Conservation (phyloP, 305 asterid genomes). For the Stenogyne calaminthoides region DNA sequence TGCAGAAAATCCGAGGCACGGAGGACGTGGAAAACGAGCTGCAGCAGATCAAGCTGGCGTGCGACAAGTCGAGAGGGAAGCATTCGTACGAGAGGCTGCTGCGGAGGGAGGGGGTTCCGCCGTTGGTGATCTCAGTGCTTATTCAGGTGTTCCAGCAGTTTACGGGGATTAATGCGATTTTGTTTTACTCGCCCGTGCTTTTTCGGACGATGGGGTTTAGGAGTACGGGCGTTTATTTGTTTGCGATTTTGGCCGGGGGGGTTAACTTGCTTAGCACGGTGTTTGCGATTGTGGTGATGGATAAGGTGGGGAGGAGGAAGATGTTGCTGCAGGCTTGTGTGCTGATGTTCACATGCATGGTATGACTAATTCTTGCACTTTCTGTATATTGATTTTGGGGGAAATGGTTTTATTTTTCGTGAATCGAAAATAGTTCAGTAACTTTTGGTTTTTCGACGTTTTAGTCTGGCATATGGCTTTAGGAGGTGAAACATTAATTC, state of each 20-base stretch:
- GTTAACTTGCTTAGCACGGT: conserved; percentile 42
- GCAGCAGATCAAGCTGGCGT: conserved; percentile 38
- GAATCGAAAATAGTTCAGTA: too few relatives aligned
- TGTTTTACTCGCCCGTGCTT: conserved; percentile 49
- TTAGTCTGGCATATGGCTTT: too few relatives aligned
- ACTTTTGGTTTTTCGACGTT: too few relatives aligned
- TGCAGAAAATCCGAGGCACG: conserved; percentile 53
- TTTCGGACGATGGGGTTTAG: conserved; percentile 47
- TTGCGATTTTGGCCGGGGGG: conserved; percentile 40
- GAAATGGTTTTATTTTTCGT: too few relatives aligned
- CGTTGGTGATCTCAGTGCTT: conserved; percentile 25
- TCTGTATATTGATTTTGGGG: too few relatives aligned
- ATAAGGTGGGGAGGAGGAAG: conserved; percentile 45
- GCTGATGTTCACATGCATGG: conserved; percentile 42
- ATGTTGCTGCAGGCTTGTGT: conserved; percentile 45
- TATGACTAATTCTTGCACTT: not conserved
- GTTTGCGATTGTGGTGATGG: conserved; percentile 36
- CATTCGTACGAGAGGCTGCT: conserved; percentile 44
- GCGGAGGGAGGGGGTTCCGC: conserved; percentile 41
- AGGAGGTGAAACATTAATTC: too few relatives aligned
- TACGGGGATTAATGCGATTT: conserved; percentile 67
- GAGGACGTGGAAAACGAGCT: conserved; percentile 50
- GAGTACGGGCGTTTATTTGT: conserved; percentile 36
- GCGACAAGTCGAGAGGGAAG: conserved; percentile 40
- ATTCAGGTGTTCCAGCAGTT: conserved; percentile 52